Percentiles rank a stretch among this genome's conserved stretches.
phyloP scores from a whole-genome alignment of 2,329 filamentous ascomycete genomes.

The Penicillium oxalicum region DNA sequence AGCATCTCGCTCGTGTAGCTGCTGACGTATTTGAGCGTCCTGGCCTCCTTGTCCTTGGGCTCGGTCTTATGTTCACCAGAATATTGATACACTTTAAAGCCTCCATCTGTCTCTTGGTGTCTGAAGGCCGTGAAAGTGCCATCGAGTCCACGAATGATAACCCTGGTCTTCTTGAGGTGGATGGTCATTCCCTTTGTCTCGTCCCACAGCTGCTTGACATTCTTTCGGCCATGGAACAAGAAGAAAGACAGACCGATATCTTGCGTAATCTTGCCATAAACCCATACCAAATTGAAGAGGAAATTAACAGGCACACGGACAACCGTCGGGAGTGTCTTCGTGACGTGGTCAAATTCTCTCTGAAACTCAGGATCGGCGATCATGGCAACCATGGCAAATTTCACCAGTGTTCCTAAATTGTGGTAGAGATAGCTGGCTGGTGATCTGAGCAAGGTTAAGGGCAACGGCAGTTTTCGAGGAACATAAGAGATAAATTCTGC shows the following conservation, averaged over 20 bases:
- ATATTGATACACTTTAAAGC: slow-evolving; percentile 38
- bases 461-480: slow-evolving; percentile 19
- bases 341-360: slow-evolving; percentile 45
- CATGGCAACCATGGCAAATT: slow-evolving; percentile 46
- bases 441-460: slow-evolving; percentile 24
- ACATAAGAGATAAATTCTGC: slow-evolving; percentile 26
- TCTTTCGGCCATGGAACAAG: slow-evolving; percentile 45
- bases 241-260: slow-evolving; percentile 43
- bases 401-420: slow-evolving; percentile 38
- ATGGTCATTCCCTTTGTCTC: slow-evolving; percentile 47
- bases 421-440: slow-evolving; percentile 41
- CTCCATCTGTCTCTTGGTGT: slow-evolving; percentile 33
- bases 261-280: slow-evolving; percentile 43
- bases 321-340: slow-evolving; percentile 30
- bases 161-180: slow-evolving; percentile 42
- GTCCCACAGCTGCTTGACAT: slow-evolving; percentile 44
- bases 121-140: slow-evolving; percentile 48
- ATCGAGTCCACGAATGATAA: slow-evolving; percentile 45
- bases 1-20: slow-evolving; percentile 45
- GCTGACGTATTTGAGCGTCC: slow-evolving; percentile 41
- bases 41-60: slow-evolving; percentile 38
- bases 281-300: slow-evolving; percentile 45
- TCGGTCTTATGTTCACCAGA: slow-evolving; percentile 41
- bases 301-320: slow-evolving; percentile 36
- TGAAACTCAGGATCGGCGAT: slow-evolving; percentile 50